phyloP scores from a whole-genome alignment of 2,329 filamentous ascomycete species.

The Trichoderma harzianum region DNA sequence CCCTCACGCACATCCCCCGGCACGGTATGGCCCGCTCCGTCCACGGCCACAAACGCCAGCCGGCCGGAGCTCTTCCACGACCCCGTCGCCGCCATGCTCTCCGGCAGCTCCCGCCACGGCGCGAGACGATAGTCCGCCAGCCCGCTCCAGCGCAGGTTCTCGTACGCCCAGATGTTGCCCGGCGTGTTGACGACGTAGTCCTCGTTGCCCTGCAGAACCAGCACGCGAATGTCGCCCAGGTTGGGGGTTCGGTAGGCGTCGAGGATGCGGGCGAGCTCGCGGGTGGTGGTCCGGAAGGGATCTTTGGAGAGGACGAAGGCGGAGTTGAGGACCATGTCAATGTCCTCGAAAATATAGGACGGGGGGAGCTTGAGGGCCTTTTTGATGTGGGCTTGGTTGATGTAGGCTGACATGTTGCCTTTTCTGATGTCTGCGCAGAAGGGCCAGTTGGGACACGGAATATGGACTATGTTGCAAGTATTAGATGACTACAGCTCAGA shows the following conservation, averaged over 20 bases:
- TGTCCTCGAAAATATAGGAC: constrained; percentile 77
- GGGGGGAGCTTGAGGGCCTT: constrained; percentile 43
- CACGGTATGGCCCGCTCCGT: constrained; percentile 24
- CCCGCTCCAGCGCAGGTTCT: constrained; percentile 41
- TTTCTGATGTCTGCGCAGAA: constrained; percentile 18
- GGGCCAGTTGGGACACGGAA: constrained; percentile 15
- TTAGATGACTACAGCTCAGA: background rate
- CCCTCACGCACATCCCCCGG: constrained; percentile 22
- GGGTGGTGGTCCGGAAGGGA: constrained; percentile 12
- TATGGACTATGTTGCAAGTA: constrained; percentile 1
- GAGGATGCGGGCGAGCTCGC: constrained; percentile 19
- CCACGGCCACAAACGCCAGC: constrained; percentile 25
- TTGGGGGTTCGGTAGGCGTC: constrained; percentile 18
- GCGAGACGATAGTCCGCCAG: constrained; percentile 40
- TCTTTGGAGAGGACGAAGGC: constrained; percentile 13
- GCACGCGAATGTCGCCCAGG: constrained; percentile 22
- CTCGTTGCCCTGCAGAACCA: constrained; percentile 27
- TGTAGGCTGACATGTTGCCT: constrained; percentile 25
- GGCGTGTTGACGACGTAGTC: constrained; percentile 25
- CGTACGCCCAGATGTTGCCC: constrained; percentile 35
- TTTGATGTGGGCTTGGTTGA: constrained; percentile 24
- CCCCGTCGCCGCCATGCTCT: constrained; percentile 16
- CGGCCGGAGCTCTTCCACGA: constrained; percentile 23
- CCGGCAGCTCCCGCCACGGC: constrained; percentile 21
- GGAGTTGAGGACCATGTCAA: constrained; percentile 91